Base-by-base conservation (phyloP, 345 rosid species). In the Gynandropsis gynandra region DNA sequence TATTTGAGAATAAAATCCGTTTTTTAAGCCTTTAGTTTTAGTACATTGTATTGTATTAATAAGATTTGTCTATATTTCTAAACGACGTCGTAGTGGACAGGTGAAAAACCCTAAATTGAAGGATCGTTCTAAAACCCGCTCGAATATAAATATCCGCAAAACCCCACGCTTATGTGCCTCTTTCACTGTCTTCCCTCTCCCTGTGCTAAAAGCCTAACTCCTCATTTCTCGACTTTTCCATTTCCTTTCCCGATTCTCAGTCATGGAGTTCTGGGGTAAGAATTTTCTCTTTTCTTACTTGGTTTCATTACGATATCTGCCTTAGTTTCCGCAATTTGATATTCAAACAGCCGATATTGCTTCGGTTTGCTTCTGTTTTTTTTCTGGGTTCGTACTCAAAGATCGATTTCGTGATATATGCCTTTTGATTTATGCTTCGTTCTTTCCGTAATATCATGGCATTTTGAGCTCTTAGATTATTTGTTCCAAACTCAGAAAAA, bases 241-340 rank as follows among this genome's bases (percentile, higher is more conserved):
- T 0, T 32, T 32, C 20, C 8, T 21, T 35, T 31, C 29, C 36
- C 49, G 34, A 46, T 31, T 54, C 27, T 21, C 14, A 12, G 39
- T 50, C 0, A 63, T 63, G 68, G 62, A 63, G 45, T 63, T 63
- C 68, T 63, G 68, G 68, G 68, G 68, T 63, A 55, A 56, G 40
- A 16, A 24, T 24, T 2, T 24, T n/a, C 40, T 36, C 13, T 10
- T 11, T 9, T 36, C 40, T 36, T 33, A 11, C 10, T 36, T 36
- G 4, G 20, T 29, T 47, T 21, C 55, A 36, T 36, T 8, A n/a
- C n/a, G n/a, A n/a, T n/a, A n/a, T n/a, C n/a, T n/a, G n/a, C n/a
- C 3, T 54, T 16, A 10, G 2, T 43, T 24, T 35, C 46, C 1
- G 0, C 15, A 33, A 0, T 5, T 50, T 47, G 6, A 16, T 39